A percentile compares a stretch with the other conserved stretches of the same genome.
Conservation (phyloP, 108 stramenopile genomes). For the Nitzschia inconspicua region DNA sequence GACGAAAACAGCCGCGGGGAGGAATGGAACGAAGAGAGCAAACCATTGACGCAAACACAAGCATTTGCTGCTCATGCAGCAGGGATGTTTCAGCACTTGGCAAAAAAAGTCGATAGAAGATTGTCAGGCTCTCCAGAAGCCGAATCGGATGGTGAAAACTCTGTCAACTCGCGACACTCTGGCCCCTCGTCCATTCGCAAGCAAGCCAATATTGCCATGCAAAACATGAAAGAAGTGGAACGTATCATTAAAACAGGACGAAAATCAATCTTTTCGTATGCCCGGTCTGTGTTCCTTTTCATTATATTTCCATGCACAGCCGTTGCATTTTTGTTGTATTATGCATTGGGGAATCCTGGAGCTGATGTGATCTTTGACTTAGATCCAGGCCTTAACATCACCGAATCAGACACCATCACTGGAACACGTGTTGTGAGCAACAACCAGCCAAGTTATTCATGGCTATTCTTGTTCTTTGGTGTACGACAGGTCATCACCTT, state of each 20-base stretch:
- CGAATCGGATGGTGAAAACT: background rate
- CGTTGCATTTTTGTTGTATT: constrained; percentile 12
- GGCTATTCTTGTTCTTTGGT: constrained; percentile 27
- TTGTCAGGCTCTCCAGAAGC: background rate
- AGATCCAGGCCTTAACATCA: background rate
- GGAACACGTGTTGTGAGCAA: too few species aligned
- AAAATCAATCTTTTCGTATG: background rate
- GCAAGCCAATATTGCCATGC: background rate
- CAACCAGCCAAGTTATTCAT: too few species aligned
- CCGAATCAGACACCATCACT: background rate
- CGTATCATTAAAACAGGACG: background rate
- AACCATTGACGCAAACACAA: background rate
- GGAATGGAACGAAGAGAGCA: background rate
- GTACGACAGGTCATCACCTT: constrained; percentile 32
- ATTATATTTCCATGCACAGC: constrained; percentile 6
- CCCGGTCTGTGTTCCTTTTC: background rate
- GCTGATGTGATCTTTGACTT: background rate
- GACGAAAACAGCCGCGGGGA: background rate
- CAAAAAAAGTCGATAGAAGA: background rate
- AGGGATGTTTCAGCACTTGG: background rate
- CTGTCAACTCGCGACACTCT: background rate
- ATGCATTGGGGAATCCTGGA: constrained; percentile 13
- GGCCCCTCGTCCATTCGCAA: background rate
- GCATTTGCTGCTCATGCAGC: background rate
- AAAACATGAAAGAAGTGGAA: background rate